Evolutionary conservation across 306 rosid species (phyloP).

Genomic region (Trichosanthes truncata): DNA sequence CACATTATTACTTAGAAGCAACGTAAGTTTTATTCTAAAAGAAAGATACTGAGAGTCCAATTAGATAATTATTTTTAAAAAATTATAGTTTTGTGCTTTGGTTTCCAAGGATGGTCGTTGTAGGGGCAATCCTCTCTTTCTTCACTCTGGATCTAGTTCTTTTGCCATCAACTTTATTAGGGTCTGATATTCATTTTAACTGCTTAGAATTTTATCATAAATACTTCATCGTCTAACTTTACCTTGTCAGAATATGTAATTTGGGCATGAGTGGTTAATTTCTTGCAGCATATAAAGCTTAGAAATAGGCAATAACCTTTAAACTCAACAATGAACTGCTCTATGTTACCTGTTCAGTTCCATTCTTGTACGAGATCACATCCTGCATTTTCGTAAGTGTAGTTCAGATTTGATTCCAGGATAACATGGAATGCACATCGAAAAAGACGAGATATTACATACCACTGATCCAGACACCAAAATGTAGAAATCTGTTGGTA

Average conservation of each 20-base stretch:
- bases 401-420: constrained; percentile 14
- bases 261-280: background rate
- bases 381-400: constrained; percentile 52
- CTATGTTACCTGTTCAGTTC: constrained; percentile 59
- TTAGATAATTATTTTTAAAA: background rate
- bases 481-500: constrained; percentile 70
- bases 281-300: background rate
- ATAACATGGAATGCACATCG: constrained; percentile 6
- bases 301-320: background rate
- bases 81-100: background rate
- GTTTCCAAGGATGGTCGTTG: background rate
- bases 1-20: background rate
- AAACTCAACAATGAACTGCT: constrained; percentile 4
- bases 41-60: background rate
- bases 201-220: background rate
- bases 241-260: background rate
- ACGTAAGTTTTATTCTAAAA: background rate
- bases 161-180: background rate
- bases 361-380: constrained; percentile 48
- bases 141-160: background rate
- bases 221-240: background rate
- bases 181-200: background rate
- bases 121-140: background rate
- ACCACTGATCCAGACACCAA: constrained; percentile 77
- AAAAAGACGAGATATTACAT: constrained; percentile 16